These are phyloP conservation scores for Cyberlindnera euphorbiiphila DNA, from an alignment of 805 yeast genomes.

Conservation along the genomic window DNA sequence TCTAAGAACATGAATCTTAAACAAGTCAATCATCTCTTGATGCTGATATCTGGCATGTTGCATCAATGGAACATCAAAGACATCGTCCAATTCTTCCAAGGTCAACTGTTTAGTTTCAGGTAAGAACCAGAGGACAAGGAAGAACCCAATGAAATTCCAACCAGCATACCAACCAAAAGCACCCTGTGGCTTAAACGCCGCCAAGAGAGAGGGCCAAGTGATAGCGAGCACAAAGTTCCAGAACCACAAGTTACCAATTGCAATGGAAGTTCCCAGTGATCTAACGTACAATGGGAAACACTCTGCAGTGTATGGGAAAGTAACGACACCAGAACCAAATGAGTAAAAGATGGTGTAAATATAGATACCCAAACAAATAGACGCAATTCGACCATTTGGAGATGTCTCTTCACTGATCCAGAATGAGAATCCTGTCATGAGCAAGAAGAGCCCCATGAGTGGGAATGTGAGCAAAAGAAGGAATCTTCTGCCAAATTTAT, in stretches of 20 bases:
- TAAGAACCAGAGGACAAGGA: constrained; percentile 64
- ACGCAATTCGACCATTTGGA: constrained; percentile 54
- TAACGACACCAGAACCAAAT: constrained; percentile 86
- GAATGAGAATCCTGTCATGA: constrained; percentile 67
- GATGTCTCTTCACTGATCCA: constrained; percentile 48
- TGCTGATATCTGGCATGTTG: constrained; percentile 52
- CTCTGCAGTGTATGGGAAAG: constrained; percentile 86
- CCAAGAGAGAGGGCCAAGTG: constrained; percentile 73
- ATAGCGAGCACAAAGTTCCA: constrained; percentile 67
- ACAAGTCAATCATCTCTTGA: constrained; percentile 36
- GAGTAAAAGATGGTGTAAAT: constrained; percentile 71
- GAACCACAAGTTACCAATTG: constrained; percentile 73
- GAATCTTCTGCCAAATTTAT: constrained; percentile 68
- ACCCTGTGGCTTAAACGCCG: constrained; percentile 71
- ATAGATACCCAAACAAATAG: constrained; percentile 71
- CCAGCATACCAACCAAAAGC: constrained; percentile 89
- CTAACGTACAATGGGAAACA: constrained; percentile 75
- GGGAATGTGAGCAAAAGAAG: constrained; percentile 59
- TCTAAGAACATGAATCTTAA: constrained; percentile 47
- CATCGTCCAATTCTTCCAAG: constrained; percentile 68
- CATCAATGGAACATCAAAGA: constrained; percentile 54
- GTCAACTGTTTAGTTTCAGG: constrained; percentile 68
- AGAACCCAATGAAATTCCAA: constrained; percentile 71
- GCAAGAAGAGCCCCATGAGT: constrained; percentile 54
- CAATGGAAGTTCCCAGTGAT: constrained; percentile 76